Percentiles rank a stretch among this genome's conserved stretches.
These are phyloP conservation scores for Thymus mandschuricus DNA, from an alignment of 257 asterid genomes.

Conservation along the genomic window DNA sequence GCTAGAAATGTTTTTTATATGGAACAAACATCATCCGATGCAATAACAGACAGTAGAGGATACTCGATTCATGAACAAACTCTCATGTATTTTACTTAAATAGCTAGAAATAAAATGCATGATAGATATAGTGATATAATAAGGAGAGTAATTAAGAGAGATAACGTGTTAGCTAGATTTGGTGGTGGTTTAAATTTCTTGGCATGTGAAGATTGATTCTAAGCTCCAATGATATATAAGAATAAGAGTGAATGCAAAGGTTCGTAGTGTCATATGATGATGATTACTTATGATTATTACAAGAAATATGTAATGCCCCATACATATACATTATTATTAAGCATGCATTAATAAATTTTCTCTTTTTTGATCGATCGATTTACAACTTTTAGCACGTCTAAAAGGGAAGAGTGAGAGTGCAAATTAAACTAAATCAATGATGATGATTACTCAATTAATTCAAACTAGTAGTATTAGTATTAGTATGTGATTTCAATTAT, in stretches of 20 bases:
- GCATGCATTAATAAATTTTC: conserved; percentile 28
- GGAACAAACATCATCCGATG: no score
- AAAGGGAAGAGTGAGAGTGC: conserved; percentile 25
- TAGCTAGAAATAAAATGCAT: no score
- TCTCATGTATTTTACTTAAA: no score
- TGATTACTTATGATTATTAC: conserved; percentile 20
- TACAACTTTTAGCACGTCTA: conserved; percentile 51
- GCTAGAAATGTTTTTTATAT: no score
- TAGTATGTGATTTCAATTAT: conserved; percentile 41
- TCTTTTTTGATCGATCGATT: conserved; percentile 3
- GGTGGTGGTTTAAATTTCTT: conserved; percentile 4
- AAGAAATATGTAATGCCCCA: conserved; percentile 9
- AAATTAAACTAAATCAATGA: not conserved
- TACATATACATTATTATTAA: conserved; percentile 4
- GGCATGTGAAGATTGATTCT: conserved; percentile 32
- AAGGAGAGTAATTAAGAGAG: no score
- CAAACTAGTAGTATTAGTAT: not conserved
- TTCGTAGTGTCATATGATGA: not conserved
- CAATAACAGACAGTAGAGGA: no score
- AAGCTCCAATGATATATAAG: conserved; percentile 9
- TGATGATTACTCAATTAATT: conserved; percentile 52
- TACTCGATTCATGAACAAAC: no score
- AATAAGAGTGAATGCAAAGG: conserved; percentile 31
- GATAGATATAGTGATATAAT: no score
- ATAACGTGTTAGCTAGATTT: conserved; percentile 6